Conservation (phyloP, 345 rosid genomes). For the Dimocarpus longan region DNA sequence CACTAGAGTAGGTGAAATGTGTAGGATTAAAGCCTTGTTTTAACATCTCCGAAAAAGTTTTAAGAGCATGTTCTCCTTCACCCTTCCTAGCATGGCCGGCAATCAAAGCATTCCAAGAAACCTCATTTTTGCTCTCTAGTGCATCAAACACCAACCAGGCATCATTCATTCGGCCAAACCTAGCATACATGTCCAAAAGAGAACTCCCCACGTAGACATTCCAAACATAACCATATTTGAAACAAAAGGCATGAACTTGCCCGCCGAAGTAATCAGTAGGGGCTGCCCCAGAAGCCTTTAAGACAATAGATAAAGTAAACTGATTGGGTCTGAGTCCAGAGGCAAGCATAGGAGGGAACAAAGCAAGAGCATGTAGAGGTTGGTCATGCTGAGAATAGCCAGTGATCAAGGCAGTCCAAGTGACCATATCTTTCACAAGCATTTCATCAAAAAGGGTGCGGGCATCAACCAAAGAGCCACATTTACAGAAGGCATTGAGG, state of each 20-base stretch:
- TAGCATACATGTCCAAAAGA: constrained; percentile 59
- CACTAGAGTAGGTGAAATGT: constrained; percentile 52
- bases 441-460: constrained; percentile 56
- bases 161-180: constrained; percentile 51
- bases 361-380: constrained; percentile 45
- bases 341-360: constrained; percentile 50
- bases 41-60: constrained; percentile 50
- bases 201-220: constrained; percentile 70
- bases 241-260: constrained; percentile 56
- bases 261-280: constrained; percentile 33
- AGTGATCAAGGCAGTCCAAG: constrained; percentile 65
- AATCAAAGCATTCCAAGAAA: constrained; percentile 73
- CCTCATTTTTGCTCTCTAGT: constrained; percentile 54
- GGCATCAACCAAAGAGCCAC: constrained; percentile 50
- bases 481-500: constrained; percentile 49
- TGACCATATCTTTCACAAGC: constrained; percentile 43
- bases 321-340: constrained; percentile 48
- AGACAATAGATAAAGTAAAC: constrained; percentile 57
- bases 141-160: constrained; percentile 45
- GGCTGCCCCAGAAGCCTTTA: constrained; percentile 56
- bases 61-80: constrained; percentile 50
- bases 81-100: constrained; percentile 63
- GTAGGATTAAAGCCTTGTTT: constrained; percentile 49
- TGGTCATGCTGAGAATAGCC: constrained; percentile 56
- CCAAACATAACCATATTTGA: constrained; percentile 47